Percentiles rank a stretch among this genome's conserved stretches.
phyloP scores from a whole-genome alignment of 495 filamentous ascomycete genomes.

The Wilcoxina mikolae region DNA sequence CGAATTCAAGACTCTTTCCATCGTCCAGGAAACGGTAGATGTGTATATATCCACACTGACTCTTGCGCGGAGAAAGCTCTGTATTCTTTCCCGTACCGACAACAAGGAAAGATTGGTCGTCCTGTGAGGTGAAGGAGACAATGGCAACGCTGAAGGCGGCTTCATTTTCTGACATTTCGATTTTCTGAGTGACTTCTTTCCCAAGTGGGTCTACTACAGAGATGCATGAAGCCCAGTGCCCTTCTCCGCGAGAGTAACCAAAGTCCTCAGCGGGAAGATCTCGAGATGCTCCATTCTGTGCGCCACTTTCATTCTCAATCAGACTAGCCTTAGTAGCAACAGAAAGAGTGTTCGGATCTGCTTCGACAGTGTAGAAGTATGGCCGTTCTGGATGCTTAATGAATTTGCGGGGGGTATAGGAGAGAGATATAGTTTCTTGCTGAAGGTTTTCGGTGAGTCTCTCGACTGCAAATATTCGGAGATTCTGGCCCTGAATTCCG shows the following conservation, averaged over 20 bases:
- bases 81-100: constrained; percentile 91
- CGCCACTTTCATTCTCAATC: constrained; percentile 44
- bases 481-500: constrained; percentile 76
- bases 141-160: constrained; percentile 73
- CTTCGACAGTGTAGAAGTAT: constrained; percentile 83
- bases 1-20: constrained; percentile 75
- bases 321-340: constrained; percentile 55
- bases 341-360: constrained; percentile 77
- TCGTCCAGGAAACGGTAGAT: constrained; percentile 83
- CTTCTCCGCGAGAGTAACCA: constrained; percentile 66
- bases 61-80: constrained; percentile 56
- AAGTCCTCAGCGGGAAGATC: constrained; percentile 65
- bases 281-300: constrained; percentile 44
- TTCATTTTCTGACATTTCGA: constrained; percentile 81
- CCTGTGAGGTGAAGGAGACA: constrained; percentile 72
- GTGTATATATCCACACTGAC: constrained; percentile 68
- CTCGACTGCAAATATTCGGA: constrained; percentile 81
- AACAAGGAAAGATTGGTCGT: constrained; percentile 77
- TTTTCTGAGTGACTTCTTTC: constrained; percentile 57
- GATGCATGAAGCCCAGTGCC: constrained; percentile 92
- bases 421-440: constrained; percentile 74
- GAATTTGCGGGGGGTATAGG: constrained; percentile 78
- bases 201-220: constrained; percentile 71
- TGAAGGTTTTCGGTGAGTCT: constrained; percentile 73
- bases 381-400: constrained; percentile 76